Evolutionary conservation across 768 basidiomycete species (phyloP), one percentile per base, ranked within the genome.

Genomic region (Lentinus tigrinus): DNA sequence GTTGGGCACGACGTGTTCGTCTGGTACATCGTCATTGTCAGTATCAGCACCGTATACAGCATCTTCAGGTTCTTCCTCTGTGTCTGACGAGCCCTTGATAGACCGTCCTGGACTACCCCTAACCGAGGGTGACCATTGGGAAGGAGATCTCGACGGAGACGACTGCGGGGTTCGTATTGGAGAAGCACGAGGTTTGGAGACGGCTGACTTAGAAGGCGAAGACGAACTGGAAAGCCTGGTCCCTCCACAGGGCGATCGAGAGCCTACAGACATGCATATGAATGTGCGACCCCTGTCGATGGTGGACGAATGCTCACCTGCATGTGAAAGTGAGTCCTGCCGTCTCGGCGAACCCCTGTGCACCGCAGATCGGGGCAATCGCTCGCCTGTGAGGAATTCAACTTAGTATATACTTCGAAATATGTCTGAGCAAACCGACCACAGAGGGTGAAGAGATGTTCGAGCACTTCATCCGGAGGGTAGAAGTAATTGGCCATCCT

Each of bases 71-170:
- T 63, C 52, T 5, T 52, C 62, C 39, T 57, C 58, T n/a, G 51
- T 52, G 2, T 44, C 51, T 5, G 56, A 63, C 19, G 49, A 44
- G 23, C 26, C 37, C 21, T 7, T 27, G 42, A 19, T 17, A n/a
- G 8, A 37, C 28, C 3, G 31, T 6, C 8, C 28, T 5, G 60
- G 48, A 31, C 58, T 60, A 11, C 56, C 64, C 27, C 39, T 34
- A 9, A 53, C 39, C 0, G 64, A 65, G 8, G 62, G 60, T 7
- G 62, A 63, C 65, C 65, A 65, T 6, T 61, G 28, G 19, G 65
- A 65, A 1, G 65, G 65, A 1, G 62, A 55, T 16, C 23, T 48
- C 4, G 61, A 40, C n/a, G 39, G 40, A 40, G 51, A 43, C 31
- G 51, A 52, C 10, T 36, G 34, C 14, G 34, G 36, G 13, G 49